These are phyloP conservation scores for Colletotrichum aenigma DNA, from an alignment of 2,329 filamentous ascomycete species.

Conservation along the genomic window DNA sequence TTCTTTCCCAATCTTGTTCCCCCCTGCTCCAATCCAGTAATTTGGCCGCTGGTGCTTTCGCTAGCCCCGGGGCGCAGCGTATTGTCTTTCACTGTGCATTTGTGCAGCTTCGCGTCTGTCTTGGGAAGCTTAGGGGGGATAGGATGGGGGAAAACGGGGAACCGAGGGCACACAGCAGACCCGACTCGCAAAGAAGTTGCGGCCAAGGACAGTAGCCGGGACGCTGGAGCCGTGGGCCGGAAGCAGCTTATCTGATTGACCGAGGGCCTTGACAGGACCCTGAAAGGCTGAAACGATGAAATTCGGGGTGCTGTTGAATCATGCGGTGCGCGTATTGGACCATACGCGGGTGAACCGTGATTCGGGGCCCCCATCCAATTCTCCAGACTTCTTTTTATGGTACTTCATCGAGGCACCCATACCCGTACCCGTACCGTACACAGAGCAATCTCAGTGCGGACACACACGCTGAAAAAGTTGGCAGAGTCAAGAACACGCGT, in stretches of 20 bases:
- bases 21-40: constrained; percentile 8
- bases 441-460: neutral
- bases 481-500: constrained; percentile 17
- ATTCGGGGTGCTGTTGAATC: constrained; percentile 3
- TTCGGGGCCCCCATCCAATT: neutral
- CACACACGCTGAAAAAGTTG: neutral
- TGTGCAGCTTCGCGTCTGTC: neutral
- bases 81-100: neutral
- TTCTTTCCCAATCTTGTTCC: neutral
- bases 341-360: neutral
- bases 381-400: neutral
- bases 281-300: constrained; percentile 16
- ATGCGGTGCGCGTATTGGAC: constrained; percentile 7
- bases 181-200: neutral
- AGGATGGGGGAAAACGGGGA: neutral
- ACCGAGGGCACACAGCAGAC: neutral
- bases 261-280: constrained; percentile 8
- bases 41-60: constrained; percentile 3
- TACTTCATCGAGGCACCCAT: neutral
- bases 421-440: neutral
- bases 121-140: neutral
- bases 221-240: neutral
- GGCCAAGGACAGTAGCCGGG: neutral
- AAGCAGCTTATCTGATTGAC: neutral
- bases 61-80: constrained; percentile 8